Percentiles rank a stretch among this genome's conserved stretches.
Conservation (phyloP, 179 eudicot species). For the Corrigiola litoralis region DNA sequence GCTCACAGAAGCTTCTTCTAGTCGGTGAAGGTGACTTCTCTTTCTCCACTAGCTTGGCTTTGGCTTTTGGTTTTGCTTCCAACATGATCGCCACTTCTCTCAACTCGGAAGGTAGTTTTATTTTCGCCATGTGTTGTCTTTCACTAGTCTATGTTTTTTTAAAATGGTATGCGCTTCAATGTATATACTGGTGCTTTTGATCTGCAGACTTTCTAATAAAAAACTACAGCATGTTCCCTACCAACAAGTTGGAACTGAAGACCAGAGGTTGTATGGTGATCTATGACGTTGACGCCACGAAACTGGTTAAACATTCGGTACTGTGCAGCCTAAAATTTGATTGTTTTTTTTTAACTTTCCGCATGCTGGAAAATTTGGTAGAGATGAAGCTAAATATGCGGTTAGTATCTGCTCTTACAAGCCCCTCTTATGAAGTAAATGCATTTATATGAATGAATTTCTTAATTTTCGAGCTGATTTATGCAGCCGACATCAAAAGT, state of each 20-base stretch:
- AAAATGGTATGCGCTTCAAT: neutral
- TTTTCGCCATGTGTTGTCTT: neutral
- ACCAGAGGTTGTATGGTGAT: conserved; percentile 21
- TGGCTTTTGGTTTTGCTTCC: conserved; percentile 30
- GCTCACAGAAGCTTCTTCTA: conserved; percentile 22
- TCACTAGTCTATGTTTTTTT: neutral
- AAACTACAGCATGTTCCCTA: conserved; percentile 10
- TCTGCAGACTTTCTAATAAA: conserved; percentile 15
- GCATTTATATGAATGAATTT: neutral
- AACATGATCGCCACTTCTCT: conserved; percentile 38
- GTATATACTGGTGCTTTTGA: neutral
- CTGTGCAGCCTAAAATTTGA: conserved; percentile 20
- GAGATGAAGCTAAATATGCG: neutral
- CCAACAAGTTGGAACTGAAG: conserved; percentile 15
- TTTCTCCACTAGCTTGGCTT: conserved; percentile 32
- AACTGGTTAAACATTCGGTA: conserved; percentile 15
- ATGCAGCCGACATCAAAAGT: conserved; percentile 16
- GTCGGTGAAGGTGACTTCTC: conserved; percentile 57
- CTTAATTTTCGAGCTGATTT: neutral
- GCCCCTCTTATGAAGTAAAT: too few species aligned
- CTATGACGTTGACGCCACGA: conserved; percentile 27
- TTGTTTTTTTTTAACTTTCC: conserved; percentile 34
- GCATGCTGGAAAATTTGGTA: conserved; percentile 16
- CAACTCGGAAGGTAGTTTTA: conserved; percentile 24
- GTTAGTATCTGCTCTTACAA: neutral